These are phyloP conservation scores for Ballota nigra DNA, from an alignment of 257 asterid genomes.

Conservation along the genomic window DNA sequence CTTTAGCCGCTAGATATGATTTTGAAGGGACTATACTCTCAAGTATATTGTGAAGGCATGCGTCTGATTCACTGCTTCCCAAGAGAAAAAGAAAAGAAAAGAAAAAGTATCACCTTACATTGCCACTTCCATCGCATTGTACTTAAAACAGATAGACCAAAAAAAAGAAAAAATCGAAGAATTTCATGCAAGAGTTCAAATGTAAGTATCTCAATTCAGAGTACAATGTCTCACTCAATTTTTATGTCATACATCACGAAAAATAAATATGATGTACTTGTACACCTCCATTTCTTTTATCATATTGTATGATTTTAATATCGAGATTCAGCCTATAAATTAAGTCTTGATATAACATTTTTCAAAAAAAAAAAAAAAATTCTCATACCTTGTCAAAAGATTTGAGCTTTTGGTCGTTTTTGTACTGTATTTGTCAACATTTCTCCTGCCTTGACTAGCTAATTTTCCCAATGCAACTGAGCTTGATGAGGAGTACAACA, in stretches of 20 bases:
- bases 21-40: slow-evolving; percentile 57
- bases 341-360: too few relatives aligned
- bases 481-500: slow-evolving; percentile 62
- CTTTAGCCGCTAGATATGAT: slow-evolving; percentile 60
- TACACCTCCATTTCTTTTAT: too few relatives aligned
- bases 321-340: too few relatives aligned
- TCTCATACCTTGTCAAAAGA: slow-evolving; percentile 51
- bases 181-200: too few relatives aligned
- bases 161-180: background rate
- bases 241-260: too few relatives aligned
- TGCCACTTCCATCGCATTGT: background rate
- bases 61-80: slow-evolving; percentile 46
- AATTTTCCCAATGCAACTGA: slow-evolving; percentile 77
- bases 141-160: background rate
- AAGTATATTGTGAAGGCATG: slow-evolving; percentile 38
- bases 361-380: background rate
- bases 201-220: too few relatives aligned
- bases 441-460: slow-evolving; percentile 38
- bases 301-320: too few relatives aligned
- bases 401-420: slow-evolving; percentile 23
- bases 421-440: slow-evolving; percentile 18
- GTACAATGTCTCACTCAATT: too few relatives aligned
- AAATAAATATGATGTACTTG: too few relatives aligned
- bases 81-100: slow-evolving; percentile 16
- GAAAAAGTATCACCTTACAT: background rate